phyloP scores from a whole-genome alignment of 1,139 yeast species.

The Kodamaea derodonti region DNA sequence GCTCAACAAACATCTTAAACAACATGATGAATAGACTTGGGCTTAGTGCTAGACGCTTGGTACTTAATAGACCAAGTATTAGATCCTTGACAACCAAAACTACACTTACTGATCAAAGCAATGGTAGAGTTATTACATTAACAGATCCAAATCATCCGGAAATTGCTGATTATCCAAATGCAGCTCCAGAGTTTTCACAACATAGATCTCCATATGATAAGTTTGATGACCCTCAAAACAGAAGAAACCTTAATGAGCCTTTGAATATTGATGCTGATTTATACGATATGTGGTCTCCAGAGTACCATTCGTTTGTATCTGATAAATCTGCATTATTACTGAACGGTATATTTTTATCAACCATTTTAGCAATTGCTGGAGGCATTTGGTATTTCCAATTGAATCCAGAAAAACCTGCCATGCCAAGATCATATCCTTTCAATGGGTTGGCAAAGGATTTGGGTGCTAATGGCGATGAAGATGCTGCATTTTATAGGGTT shows the following conservation, averaged over 20 bases:
- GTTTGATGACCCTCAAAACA: slow-evolving; percentile 78
- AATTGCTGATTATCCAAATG: slow-evolving; percentile 43
- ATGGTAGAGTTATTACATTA: slow-evolving; percentile 39
- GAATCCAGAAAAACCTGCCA: slow-evolving; percentile 74
- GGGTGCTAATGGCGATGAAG: slow-evolving; percentile 57
- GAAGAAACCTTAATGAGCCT: slow-evolving; percentile 76
- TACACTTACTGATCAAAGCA: slow-evolving; percentile 40
- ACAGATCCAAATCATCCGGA: slow-evolving; percentile 45
- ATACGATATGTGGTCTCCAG: slow-evolving; percentile 87
- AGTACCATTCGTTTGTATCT: slow-evolving; percentile 58
- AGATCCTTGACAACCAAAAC: slow-evolving; percentile 34
- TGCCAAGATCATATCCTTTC: slow-evolving; percentile 71
- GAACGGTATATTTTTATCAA: slow-evolving; percentile 51
- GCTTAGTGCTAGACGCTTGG: slow-evolving; percentile 11
- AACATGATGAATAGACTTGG: slow-evolving; percentile 30
- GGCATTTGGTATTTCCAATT: slow-evolving; percentile 52
- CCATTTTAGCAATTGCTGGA: slow-evolving; percentile 52
- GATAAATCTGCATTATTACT: slow-evolving; percentile 59
- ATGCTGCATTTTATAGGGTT: slow-evolving; percentile 41
- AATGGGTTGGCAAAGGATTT: slow-evolving; percentile 72
- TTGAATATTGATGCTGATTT: slow-evolving; percentile 67
- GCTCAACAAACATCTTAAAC: slow-evolving; percentile 11
- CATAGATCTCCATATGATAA: slow-evolving; percentile 65
- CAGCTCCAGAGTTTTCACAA: slow-evolving; percentile 50
- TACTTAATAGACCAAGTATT: slow-evolving; percentile 11